Base-by-base conservation (phyloP, 139 green algal species). In the Raphidocelis subcapitata region DNA sequence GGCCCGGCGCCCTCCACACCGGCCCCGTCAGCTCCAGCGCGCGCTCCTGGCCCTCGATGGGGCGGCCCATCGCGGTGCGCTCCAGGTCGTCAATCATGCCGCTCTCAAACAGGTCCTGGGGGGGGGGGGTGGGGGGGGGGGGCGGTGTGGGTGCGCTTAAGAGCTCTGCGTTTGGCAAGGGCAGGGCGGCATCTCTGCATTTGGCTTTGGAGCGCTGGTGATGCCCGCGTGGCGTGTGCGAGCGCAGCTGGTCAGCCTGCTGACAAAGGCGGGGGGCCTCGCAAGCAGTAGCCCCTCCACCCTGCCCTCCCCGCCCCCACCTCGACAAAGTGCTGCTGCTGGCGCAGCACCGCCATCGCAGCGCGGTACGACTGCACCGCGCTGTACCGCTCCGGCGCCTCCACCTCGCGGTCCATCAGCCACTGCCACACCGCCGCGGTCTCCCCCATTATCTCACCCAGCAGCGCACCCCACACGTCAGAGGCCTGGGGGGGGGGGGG, bases 321-420 rank as follows among this genome's bases (percentile, higher is more conserved):
- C 36, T 88, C 63, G 15, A 97, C 77, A 73, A 94, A 97, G n/a
- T 73, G 64, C 31, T 81, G 47, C 81, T 96, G 91, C 74, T 93
- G 85, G 20, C 83, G 77, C 41, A 97, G 87, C 65, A 97, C 69
- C 12, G 88, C 89, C 69, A 94, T 92, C 57, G 86, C 83, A 5
- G 87, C 88, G 2, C 92, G 83, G 87, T 97, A 95, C 12, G 87
- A 94, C 81, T 96, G 92, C 52, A 97, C 92, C 26, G 84, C 80
- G 4, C 79, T 79, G 79, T 85, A 88, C 36, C 87, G 83, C 72
- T 95, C 89, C 20, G 92, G 92, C 1, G 90, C 81, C 80, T 97
- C 92, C 29, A 97, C 88, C 74, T 96, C 91, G 0, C 91, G 71
- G 66, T 95, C 88, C 28, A 95, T 78, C 28, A 96, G 92, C 76